Base-by-base conservation (phyloP, 352 stramenopile genomes). In the Pythium chondricola region DNA sequence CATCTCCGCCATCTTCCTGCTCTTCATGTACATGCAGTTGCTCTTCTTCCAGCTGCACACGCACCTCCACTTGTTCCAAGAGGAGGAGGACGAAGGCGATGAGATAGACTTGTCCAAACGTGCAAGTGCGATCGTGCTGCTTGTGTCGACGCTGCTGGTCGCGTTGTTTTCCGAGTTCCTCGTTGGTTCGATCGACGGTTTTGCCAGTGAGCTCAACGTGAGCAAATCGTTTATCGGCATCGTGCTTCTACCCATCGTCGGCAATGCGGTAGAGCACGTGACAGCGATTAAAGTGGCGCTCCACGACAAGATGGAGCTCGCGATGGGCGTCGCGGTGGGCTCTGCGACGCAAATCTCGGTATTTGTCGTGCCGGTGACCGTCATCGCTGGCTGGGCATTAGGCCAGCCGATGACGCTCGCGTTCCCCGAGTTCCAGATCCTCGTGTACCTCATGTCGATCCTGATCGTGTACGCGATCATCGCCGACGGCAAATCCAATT, bases 261-360 rank as follows among this genome's bases (percentile, higher is more conserved):
- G 96, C 39, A 98, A 99, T 71, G 95, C 95, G n/a, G 95, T 98
- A 2, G 96, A 99, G 67, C 96, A 99, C 61, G 88, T 98, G 29
- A 98, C 95, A 4, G 96, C 96, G 16, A 82, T 99, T 33, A 96
- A 95, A 22, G 95, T 98, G 6, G 96, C 95, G 18, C 86, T 97
- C 51, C 98, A 98, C 67, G 84, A 97, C 67, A 98, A 98, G 71
- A 98, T 99, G 95, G 95, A 99, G 80, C 77, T 99, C 10, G 88
- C 95, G 5, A 97, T 99, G 76, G 96, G 95, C 43, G 94, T 99
- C 24, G 95, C 96, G n/a, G 79, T 98, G n/a, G 96, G 96, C 21
- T 98, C 88, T 0, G 94, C 88, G 18, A 98, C 95, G 11, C 96
- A 99, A 56, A 95, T 98, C 21, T 96, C 94, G 37, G 81, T 99